Conservation (phyloP, 2,329 filamentous ascomycete species). For the Chrysoporthe austroafricana region DNA sequence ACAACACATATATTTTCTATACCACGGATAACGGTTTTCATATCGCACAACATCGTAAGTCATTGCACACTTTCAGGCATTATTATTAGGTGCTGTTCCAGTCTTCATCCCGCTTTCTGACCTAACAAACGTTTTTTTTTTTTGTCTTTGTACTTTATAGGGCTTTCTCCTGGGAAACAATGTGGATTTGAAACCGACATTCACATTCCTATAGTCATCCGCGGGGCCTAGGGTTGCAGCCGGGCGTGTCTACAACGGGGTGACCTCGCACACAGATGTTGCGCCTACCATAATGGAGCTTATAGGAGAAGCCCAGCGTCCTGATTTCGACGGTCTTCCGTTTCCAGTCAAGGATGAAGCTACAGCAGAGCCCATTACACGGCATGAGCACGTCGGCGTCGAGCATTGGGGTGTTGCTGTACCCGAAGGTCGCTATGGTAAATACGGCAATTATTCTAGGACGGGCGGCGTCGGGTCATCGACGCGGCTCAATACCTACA, state of each 20-base stretch:
- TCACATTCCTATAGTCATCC: conserved; percentile 47
- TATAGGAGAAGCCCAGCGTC: conserved; percentile 27
- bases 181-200: conserved; percentile 53
- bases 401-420: conserved; percentile 54
- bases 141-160: too few species aligned
- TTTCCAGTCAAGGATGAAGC: conserved; percentile 40
- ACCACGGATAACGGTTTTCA: conserved; percentile 12
- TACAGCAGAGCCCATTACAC: background rate
- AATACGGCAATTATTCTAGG: background rate
- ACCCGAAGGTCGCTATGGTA: conserved; percentile 5
- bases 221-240: conserved; percentile 47
- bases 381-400: conserved; percentile 53
- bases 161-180: conserved; percentile 40
- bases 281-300: conserved; percentile 49
- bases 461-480: too few species aligned
- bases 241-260: conserved; percentile 38
- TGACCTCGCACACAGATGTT: conserved; percentile 50
- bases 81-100: too few species aligned
- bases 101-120: too few species aligned
- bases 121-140: too few species aligned
- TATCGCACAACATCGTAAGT: conserved; percentile 3
- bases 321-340: conserved; percentile 46
- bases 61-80: background rate
- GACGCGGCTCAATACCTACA: conserved; percentile 56
- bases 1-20: conserved; percentile 15